Conservation (phyloP, 176 grass and related monocot genomes). For the Aegilops sharonensis region DNA sequence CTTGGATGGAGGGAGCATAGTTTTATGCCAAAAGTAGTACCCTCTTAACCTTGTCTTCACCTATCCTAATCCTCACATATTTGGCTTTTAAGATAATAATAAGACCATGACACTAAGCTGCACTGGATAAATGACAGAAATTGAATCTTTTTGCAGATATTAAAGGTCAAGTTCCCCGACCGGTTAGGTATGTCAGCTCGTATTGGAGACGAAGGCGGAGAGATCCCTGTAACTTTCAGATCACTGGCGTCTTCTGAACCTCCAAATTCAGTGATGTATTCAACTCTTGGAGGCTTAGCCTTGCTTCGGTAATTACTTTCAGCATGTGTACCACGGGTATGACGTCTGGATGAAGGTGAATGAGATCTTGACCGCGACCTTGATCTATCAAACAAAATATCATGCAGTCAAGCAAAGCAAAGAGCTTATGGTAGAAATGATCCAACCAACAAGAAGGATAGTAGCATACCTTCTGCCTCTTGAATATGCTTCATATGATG, state of each 20-base stretch:
- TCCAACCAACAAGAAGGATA: conserved; percentile 26
- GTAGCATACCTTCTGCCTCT: conserved; percentile 64
- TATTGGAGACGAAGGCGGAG: conserved; percentile 94
- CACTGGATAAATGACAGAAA: conserved; percentile 52
- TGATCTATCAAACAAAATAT: conserved; percentile 45
- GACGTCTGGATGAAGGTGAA: conserved; percentile 76
- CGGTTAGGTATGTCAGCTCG: conserved; percentile 71
- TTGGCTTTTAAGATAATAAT: conserved; percentile 40
- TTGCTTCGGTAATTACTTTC: conserved; percentile 84
- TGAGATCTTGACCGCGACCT: conserved; percentile 71
- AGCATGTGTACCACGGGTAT: conserved; percentile 44
- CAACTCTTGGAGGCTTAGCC: conserved; percentile 72
- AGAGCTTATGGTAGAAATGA: background rate
- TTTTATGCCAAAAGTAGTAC: conserved; percentile 35
- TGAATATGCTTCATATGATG: conserved; percentile 95
- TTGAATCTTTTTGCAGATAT: conserved; percentile 83
- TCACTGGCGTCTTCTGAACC: conserved; percentile 57
- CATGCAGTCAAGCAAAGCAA: conserved; percentile 19
- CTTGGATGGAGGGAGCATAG: background rate
- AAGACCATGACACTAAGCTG: conserved; percentile 44
- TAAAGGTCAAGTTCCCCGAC: conserved; percentile 93
- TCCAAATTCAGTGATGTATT: conserved; percentile 99
- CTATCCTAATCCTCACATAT: conserved; percentile 40
- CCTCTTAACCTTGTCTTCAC: conserved; percentile 29
- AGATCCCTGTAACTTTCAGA: conserved; percentile 70